Conservation (phyloP, 495 filamentous ascomycete genomes). For the Cetradonia linearis region DNA sequence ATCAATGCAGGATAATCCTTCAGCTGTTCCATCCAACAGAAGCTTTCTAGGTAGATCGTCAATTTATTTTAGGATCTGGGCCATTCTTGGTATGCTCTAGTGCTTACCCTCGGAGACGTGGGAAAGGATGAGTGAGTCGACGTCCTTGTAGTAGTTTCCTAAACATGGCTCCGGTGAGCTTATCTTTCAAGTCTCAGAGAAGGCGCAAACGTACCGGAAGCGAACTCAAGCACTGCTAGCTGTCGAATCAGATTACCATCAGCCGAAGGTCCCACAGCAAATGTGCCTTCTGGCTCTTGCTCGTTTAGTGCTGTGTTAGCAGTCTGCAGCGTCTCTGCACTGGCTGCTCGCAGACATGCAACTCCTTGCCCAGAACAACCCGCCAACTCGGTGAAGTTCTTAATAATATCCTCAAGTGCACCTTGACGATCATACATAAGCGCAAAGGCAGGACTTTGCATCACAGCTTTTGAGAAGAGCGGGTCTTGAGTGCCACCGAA, state of each 20-base stretch:
- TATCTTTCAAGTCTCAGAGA: background rate
- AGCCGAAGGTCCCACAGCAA: slow-evolving; percentile 36
- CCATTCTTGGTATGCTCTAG: no score
- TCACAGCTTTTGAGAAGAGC: slow-evolving; percentile 36
- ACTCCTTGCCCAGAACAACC: slow-evolving; percentile 38
- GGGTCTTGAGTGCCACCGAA: slow-evolving; percentile 37
- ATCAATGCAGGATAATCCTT: no score
- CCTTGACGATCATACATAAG: slow-evolving; percentile 34
- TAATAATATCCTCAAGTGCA: slow-evolving; percentile 32
- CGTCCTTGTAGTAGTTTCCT: slow-evolving; percentile 35
- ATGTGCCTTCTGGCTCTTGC: slow-evolving; percentile 31
- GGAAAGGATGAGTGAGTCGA: slow-evolving; percentile 34
- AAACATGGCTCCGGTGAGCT: background rate
- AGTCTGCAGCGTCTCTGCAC: slow-evolving; percentile 28
- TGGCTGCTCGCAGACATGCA: slow-evolving; percentile 34
- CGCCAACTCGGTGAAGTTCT: slow-evolving; percentile 36
- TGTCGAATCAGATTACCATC: slow-evolving; percentile 39
- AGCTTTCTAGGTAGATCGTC: no score
- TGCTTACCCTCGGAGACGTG: slow-evolving; percentile 32
- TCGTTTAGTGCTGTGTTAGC: slow-evolving; percentile 35
- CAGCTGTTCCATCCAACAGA: no score
- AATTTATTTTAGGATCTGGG: no score
- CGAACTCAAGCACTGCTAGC: slow-evolving; percentile 35
- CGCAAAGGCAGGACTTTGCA: slow-evolving; percentile 42
- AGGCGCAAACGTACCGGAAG: slow-evolving; percentile 12